phyloP scores from a whole-genome alignment of 495 filamentous ascomycete genomes.

The Trichoderma reesei region DNA sequence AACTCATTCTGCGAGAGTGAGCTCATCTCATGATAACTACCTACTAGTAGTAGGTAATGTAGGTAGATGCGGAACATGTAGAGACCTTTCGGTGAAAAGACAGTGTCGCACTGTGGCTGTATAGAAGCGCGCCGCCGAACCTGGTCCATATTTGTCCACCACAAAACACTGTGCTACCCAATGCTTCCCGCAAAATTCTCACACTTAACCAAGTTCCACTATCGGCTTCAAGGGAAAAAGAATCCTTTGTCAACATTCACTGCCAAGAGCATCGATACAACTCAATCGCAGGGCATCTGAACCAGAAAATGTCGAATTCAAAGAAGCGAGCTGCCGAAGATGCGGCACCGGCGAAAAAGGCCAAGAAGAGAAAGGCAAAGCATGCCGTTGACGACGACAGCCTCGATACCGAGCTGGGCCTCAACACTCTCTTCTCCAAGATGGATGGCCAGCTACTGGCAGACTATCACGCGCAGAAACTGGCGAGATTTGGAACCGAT shows the following conservation, averaged over 20 bases:
- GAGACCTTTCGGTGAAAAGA: neutral
- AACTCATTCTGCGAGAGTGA: neutral
- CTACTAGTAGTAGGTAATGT: too few species aligned
- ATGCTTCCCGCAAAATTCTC: neutral
- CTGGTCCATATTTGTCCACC: neutral
- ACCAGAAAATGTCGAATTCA: constrained; percentile 15
- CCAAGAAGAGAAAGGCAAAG: constrained; percentile 46
- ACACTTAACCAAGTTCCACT: neutral
- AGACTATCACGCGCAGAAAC: constrained; percentile 74
- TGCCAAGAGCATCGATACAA: too few species aligned
- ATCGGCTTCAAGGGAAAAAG: neutral
- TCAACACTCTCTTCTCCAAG: constrained; percentile 69
- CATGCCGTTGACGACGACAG: constrained; percentile 48
- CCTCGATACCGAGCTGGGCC: constrained; percentile 49
- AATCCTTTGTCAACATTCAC: neutral
- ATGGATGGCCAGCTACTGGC: constrained; percentile 79
- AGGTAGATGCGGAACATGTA: too few species aligned
- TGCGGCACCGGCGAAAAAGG: constrained; percentile 28
- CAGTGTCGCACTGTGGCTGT: neutral
- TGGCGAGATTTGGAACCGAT: constrained; percentile 64
- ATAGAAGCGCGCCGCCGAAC: neutral
- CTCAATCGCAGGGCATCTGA: neutral
- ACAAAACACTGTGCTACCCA: neutral
- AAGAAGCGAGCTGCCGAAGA: constrained; percentile 34
- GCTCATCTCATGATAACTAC: too few species aligned